Percentiles rank a stretch among this genome's conserved stretches.
Conservation (phyloP, 2,329 filamentous ascomycete species). For the Talaromyces atroroseus region DNA sequence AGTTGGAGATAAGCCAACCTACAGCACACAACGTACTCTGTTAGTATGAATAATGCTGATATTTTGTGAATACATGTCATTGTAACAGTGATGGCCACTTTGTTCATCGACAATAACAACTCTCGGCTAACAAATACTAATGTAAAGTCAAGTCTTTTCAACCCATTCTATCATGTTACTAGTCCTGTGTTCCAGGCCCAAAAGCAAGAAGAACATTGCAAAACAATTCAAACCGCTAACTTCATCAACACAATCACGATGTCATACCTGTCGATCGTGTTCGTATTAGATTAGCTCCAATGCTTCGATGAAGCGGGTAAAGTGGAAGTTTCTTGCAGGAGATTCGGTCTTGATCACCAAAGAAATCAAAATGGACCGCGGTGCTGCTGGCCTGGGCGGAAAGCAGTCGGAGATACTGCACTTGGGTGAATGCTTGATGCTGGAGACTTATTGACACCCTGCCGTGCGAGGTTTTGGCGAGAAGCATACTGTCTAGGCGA, state of each 20-base stretch:
- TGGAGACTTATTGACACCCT: constrained; percentile 20
- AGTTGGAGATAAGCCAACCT: neutral
- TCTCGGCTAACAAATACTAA: neutral
- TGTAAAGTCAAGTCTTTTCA: neutral
- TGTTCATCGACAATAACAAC: neutral
- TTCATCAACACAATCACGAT: neutral
- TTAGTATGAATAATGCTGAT: neutral
- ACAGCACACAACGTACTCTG: neutral
- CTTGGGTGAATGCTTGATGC: constrained; percentile 11
- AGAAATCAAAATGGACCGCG: neutral
- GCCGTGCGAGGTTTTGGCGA: constrained; percentile 17
- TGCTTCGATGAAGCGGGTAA: neutral
- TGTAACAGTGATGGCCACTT: too few species aligned
- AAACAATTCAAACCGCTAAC: neutral
- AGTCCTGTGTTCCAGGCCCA: neutral
- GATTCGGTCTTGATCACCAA: neutral
- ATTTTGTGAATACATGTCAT: too few species aligned
- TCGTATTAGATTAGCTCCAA: neutral
- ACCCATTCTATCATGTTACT: neutral
- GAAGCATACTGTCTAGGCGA: constrained; percentile 50
- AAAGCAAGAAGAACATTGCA: neutral
- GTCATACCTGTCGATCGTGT: neutral
- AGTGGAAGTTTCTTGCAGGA: neutral
- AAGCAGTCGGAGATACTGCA: constrained; percentile 6
- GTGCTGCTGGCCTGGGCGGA: constrained; percentile 5